phyloP scores from a whole-genome alignment of 1,139 yeast genomes.

The Yamadazyma blattariae region DNA sequence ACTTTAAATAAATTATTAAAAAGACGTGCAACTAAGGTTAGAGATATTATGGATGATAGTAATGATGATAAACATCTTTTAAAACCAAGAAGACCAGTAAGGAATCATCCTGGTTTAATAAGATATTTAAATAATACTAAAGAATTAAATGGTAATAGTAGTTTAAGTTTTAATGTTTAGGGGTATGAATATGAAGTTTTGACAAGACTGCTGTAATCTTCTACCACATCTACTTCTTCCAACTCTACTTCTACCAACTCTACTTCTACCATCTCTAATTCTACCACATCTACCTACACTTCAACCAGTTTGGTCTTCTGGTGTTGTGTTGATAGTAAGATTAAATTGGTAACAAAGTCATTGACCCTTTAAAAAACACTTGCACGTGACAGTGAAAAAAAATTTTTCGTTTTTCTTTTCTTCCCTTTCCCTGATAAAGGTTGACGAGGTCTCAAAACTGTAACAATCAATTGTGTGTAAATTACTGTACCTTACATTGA shows the following conservation, averaged over 20 bases:
- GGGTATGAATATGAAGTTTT: too few relatives aligned
- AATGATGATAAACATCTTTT: conserved; percentile 17
- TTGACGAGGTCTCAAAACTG: conserved; percentile 1
- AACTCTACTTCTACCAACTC: too few relatives aligned
- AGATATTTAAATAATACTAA: conserved; percentile 18
- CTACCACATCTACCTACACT: too few relatives aligned
- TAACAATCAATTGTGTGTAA: too few relatives aligned
- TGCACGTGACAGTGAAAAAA: conserved; percentile 1
- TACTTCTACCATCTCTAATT: too few relatives aligned
- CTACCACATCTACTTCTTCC: too few relatives aligned
- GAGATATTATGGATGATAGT: conserved; percentile 20
- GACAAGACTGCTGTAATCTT: too few relatives aligned
- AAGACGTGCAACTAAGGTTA: conserved; percentile 72
- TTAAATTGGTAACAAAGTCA: too few relatives aligned
- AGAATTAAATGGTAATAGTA: conserved; percentile 18
- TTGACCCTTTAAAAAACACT: not conserved
- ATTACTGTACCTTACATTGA: too few relatives aligned
- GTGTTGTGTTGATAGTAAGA: too few relatives aligned
- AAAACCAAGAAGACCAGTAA: conserved; percentile 36
- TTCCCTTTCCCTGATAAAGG: too few relatives aligned
- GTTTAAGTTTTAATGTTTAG: conserved; percentile 17
- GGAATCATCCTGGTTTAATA: conserved; percentile 30
- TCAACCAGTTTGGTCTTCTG: too few relatives aligned
- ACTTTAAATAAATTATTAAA: conserved; percentile 82
- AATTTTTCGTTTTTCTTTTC: conserved; percentile 1